Evolutionary conservation across 768 basidiomycete genomes (phyloP), one percentile per base, ranked within the genome.

Genomic region (Boletus sensibilis): DNA sequence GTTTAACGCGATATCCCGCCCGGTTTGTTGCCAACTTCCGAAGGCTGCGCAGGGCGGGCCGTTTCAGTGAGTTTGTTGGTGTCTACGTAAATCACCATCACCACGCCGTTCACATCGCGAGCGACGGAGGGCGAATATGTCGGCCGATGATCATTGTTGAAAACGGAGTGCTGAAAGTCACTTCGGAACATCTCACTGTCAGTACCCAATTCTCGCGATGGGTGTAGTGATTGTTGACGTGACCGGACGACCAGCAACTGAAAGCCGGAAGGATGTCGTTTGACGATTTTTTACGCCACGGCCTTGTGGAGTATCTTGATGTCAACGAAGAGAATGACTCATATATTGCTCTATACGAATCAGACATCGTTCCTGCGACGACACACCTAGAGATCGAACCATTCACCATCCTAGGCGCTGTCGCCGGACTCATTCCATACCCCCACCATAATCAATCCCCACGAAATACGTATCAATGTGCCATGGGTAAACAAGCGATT

Each of bases 401-500:
- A 1, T 99, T 99, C 74, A 98, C 97, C 2, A 78, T 99, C 57
- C 84, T 99, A 13, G 97, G 97, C 14, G 97, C 94, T 37, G 97
- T 99, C 46, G 97, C 97, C 5, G 97, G 97, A 44, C 83, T 99
- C 27, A 99, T 99, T 67, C 97, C 97, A 13, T 99, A 99, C 69
- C 97, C 97, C 2, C 97, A 99, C 70, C 97, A 99, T 72, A 99
- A 99, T 68, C 97, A 99, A 68, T 98, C 97, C 5, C 97, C 97
- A 3, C 89, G 97, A 52, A 99, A 99, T 68, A 99, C 97, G 11
- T 99, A 99, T 71, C 96, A 99, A 77, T 99, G 96, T 68, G 96
- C 96, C 53, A 99, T 99, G 96, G 96, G 97, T 52, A 99, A 99
- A 77, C 97, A 99, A 78, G 96, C 97, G 2, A 99, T 99, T 60